Percentiles rank a stretch among this genome's conserved stretches.
Conservation (phyloP, 768 basidiomycete species). For the Lyophyllum atratum region DNA sequence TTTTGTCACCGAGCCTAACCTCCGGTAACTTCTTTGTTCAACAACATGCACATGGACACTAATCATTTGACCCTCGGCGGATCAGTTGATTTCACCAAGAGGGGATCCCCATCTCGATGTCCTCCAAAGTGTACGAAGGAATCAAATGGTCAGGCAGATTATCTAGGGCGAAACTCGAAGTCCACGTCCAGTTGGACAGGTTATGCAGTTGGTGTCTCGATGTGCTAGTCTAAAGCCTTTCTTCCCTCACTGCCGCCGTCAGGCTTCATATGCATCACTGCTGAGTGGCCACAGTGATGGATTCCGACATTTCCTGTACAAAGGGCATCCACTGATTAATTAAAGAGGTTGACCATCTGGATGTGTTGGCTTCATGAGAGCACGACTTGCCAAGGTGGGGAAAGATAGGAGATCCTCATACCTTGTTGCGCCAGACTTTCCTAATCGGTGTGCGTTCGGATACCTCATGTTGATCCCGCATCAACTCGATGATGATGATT, state of each 20-base stretch:
- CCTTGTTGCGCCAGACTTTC: conserved; percentile 3
- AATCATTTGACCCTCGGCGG: conserved; percentile 20
- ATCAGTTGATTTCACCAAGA: conserved; percentile 2
- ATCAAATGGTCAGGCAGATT: not conserved
- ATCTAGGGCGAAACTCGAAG: not conserved
- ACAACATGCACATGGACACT: conserved; percentile 11
- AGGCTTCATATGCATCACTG: not conserved
- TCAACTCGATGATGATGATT: conserved; percentile 1
- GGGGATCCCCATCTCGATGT: not conserved
- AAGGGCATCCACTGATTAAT: conserved; percentile 14
- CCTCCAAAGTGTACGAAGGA: not conserved
- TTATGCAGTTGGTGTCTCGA: not conserved
- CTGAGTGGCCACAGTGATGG: not conserved
- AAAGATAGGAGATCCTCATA: conserved; percentile 3
- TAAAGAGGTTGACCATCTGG: conserved; percentile 4
- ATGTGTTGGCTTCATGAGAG: not conserved
- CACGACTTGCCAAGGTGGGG: not conserved
- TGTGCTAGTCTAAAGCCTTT: not conserved
- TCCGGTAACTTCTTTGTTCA: conserved; percentile 15
- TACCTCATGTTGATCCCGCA: conserved; percentile 10
- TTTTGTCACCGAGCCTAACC: conserved; percentile 11
- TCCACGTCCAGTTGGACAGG: not conserved
- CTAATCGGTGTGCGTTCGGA: conserved; percentile 4
- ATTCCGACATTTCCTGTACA: conserved; percentile 2
- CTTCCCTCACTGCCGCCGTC: not conserved